These are phyloP conservation scores for Collybia nuda DNA, from an alignment of 768 basidiomycete genomes.

Conservation along the genomic window DNA sequence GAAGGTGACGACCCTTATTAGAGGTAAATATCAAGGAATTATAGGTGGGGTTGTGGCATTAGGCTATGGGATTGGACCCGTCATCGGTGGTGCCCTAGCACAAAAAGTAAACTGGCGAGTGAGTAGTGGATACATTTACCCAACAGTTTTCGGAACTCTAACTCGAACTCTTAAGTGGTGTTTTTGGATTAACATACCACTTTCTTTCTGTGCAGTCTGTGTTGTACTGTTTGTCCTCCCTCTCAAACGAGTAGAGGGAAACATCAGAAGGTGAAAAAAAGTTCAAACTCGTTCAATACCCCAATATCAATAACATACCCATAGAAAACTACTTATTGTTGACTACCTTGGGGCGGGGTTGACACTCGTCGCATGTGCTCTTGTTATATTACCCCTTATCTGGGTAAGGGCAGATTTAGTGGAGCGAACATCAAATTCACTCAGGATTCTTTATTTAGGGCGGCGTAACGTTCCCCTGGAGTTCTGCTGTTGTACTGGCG, in stretches of 20 bases:
- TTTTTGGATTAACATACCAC: conserved; percentile 70
- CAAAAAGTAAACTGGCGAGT: conserved; percentile 66
- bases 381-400: conserved; percentile 69
- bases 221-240: conserved; percentile 66
- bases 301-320: neutral
- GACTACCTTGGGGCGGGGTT: conserved; percentile 64
- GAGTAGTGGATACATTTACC: conserved; percentile 13
- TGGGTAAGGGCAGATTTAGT: conserved; percentile 44
- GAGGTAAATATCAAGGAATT: conserved; percentile 79
- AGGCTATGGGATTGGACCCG: conserved; percentile 66
- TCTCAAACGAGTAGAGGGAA: conserved; percentile 62
- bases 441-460: conserved; percentile 38
- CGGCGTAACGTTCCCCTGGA: conserved; percentile 73
- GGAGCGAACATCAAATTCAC: neutral
- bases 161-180: conserved; percentile 49
- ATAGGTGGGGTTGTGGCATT: conserved; percentile 56
- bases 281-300: neutral
- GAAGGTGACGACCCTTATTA: conserved; percentile 17
- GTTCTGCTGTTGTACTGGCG: conserved; percentile 61
- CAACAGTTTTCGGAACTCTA: neutral
- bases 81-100: conserved; percentile 64
- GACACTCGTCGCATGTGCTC: conserved; percentile 58
- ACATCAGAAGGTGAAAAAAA: conserved; percentile 43
- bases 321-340: conserved; percentile 60
- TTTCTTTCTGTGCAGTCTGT: conserved; percentile 51